Conservation (phyloP, 2,329 filamentous ascomycete species). For the Diaporthe vaccinii region DNA sequence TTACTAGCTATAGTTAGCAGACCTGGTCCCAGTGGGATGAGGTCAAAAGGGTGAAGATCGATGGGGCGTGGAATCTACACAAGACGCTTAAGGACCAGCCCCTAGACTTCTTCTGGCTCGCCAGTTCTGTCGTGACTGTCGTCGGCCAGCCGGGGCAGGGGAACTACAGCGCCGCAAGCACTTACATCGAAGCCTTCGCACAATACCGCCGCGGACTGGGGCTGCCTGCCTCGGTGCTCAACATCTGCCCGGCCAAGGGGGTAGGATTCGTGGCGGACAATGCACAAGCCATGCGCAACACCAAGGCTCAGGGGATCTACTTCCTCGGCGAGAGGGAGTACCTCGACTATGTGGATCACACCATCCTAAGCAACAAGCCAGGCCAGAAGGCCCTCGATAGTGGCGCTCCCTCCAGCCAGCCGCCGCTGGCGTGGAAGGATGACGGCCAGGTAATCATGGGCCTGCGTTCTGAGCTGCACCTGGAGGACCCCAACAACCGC, state of each 20-base stretch:
- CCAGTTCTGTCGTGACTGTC: not conserved
- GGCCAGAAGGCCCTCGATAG: not conserved
- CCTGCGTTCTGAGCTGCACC: not conserved
- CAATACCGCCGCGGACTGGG: not conserved
- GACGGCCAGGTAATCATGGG: slow-evolving; percentile 4
- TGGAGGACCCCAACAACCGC: not conserved
- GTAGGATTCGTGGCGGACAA: not conserved
- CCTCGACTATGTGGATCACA: not conserved
- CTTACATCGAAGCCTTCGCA: not conserved
- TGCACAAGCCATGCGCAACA: slow-evolving; percentile 3
- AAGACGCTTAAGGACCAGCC: not conserved
- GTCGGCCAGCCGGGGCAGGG: not conserved
- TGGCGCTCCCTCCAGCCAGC: not conserved
- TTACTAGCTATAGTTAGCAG: not conserved
- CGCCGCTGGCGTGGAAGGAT: not conserved
- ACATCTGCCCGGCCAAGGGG: not conserved
- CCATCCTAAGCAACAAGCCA: not conserved
- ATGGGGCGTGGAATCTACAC: not conserved
- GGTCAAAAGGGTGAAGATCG: not conserved
- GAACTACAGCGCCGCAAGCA: slow-evolving; percentile 2
- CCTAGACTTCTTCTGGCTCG: slow-evolving; percentile 1
- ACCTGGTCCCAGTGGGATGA: not conserved
- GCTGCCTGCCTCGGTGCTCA: not conserved
- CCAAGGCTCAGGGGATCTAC: not conserved
- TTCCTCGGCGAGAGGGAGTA: slow-evolving; percentile 15